Percentiles rank a stretch among this genome's conserved stretches.
phyloP scores from a whole-genome alignment of 2,329 filamentous ascomycete species.

The Scedosporium apiospermum region DNA sequence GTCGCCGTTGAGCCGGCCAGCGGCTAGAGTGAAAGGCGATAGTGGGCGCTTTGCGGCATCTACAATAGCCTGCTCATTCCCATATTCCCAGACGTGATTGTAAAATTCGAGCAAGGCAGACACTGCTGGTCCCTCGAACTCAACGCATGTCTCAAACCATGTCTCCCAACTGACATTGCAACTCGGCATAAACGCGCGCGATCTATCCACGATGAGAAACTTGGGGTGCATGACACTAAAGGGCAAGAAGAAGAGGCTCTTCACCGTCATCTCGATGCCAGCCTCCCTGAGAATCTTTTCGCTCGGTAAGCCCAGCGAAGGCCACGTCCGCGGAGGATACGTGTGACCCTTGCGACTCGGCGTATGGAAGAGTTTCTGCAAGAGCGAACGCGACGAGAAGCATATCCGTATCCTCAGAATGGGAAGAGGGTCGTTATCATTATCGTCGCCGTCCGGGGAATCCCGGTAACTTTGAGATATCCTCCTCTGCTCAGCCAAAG shows the following conservation, averaged over 20 bases:
- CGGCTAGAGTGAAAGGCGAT: not conserved
- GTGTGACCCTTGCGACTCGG: constrained; percentile 50
- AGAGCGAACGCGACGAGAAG: constrained; percentile 63
- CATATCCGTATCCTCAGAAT: constrained; percentile 58
- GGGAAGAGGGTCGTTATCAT: not conserved
- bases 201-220: constrained; percentile 64
- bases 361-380: constrained; percentile 68
- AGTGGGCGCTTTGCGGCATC: not conserved
- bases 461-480: constrained; percentile 13
- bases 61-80: not conserved
- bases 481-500: constrained; percentile 37
- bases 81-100: constrained; percentile 50
- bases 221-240: constrained; percentile 87
- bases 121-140: constrained; percentile 54
- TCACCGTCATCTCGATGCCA: constrained; percentile 60
- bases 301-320: constrained; percentile 53
- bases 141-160: constrained; percentile 76
- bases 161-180: constrained; percentile 81
- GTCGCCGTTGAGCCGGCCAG: not conserved
- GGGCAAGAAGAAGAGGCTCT: constrained; percentile 69
- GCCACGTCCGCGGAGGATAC: constrained; percentile 53
- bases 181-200: constrained; percentile 59
- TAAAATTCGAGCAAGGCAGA: constrained; percentile 58
- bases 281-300: constrained; percentile 38
- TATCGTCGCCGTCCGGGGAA: not conserved